A percentile compares a stretch with the other conserved stretches of the same genome.
phyloP scores from a whole-genome alignment of 768 basidiomycete species.

The Brasilioporus rufonigricans region DNA sequence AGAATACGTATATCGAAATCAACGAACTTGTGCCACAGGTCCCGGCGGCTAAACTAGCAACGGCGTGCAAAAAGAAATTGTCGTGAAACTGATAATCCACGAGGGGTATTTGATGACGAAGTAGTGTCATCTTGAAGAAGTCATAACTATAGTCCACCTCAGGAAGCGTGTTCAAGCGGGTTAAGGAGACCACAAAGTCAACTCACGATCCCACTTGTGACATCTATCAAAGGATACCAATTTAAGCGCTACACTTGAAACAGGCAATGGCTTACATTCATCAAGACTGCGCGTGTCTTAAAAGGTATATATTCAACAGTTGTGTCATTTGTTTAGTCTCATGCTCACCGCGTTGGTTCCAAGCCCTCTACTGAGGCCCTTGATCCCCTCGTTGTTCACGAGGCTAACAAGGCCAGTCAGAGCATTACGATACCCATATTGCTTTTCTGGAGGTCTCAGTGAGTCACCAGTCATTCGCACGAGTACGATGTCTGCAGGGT shows the following conservation, averaged over 20 bases:
- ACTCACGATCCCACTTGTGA: conserved; percentile 86
- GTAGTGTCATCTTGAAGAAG: conserved; percentile 62
- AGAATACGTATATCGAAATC: background rate
- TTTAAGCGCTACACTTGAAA: conserved; percentile 1
- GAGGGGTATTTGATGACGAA: conserved; percentile 51
- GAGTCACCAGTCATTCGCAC: conserved; percentile 90
- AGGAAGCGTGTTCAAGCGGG: background rate
- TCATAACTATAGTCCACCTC: conserved; percentile 55
- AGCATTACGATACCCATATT: conserved; percentile 80
- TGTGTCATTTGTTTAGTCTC: background rate
- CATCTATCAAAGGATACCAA: conserved; percentile 40
- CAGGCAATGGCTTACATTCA: conserved; percentile 56
- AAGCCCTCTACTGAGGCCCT: conserved; percentile 69
- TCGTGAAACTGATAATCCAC: conserved; percentile 62
- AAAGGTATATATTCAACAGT: conserved; percentile 8
- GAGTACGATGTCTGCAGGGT: conserved; percentile 73
- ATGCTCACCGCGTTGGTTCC: conserved; percentile 70
- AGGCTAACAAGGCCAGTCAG: conserved; percentile 66
- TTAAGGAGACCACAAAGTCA: background rate
- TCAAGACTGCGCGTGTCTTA: conserved; percentile 62
- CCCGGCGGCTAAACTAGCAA: conserved; percentile 67
- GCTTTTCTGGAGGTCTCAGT: conserved; percentile 66
- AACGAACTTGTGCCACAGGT: conserved; percentile 74
- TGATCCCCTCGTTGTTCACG: conserved; percentile 64
- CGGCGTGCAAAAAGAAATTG: conserved; percentile 61